Conservation (phyloP, 805 yeast species). For the Torulaspora microellipsoides region DNA sequence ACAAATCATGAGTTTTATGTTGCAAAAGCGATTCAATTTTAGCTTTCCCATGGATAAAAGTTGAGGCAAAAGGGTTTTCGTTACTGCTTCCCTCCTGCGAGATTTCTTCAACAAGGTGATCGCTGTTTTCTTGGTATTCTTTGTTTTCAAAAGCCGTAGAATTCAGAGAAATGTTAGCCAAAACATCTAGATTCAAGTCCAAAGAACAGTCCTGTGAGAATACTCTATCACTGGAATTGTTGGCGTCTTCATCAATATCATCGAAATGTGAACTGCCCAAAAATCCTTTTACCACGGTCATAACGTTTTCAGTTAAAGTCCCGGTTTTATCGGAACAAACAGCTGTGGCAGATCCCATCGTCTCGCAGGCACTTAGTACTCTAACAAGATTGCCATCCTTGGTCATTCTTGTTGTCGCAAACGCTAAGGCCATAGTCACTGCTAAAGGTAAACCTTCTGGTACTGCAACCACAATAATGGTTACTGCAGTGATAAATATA, state of each 20-base stretch:
- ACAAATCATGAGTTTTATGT: not conserved
- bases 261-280: conserved; percentile 58
- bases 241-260: conserved; percentile 36
- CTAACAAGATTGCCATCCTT: conserved; percentile 95
- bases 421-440: conserved; percentile 92
- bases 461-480: conserved; percentile 95
- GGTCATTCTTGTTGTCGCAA: conserved; percentile 98
- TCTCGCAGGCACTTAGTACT: conserved; percentile 89
- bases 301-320: conserved; percentile 87
- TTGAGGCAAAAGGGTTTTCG: conserved; percentile 28
- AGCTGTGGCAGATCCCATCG: conserved; percentile 98
- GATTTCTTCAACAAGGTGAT: not conserved
- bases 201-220: conserved; percentile 12
- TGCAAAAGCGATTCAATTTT: conserved; percentile 19
- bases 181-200: conserved; percentile 25
- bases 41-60: conserved; percentile 4
- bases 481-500: conserved; percentile 84
- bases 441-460: conserved; percentile 99
- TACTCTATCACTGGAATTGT: conserved; percentile 5
- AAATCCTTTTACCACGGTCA: conserved; percentile 82
- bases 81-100: conserved; percentile 9
- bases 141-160: conserved; percentile 86
- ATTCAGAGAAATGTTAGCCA: conserved; percentile 66
- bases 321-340: conserved; percentile 98
- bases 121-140: conserved; percentile 21